Conservation (phyloP, 805 yeast genomes). For the Cyberlindnera maritima region DNA sequence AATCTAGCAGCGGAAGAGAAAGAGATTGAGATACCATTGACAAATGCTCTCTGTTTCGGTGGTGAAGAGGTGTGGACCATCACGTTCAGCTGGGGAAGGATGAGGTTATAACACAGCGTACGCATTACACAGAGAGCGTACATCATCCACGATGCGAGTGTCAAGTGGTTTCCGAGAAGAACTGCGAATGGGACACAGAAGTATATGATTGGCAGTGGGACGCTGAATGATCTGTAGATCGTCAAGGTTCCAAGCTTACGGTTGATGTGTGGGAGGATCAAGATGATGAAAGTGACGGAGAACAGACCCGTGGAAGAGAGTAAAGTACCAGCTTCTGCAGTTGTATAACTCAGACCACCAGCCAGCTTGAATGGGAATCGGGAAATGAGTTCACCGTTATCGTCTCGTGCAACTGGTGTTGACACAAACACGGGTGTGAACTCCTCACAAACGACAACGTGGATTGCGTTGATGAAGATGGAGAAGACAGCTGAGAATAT, state of each 20-base stretch:
- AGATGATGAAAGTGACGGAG: constrained; percentile 17
- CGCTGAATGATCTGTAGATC: constrained; percentile 18
- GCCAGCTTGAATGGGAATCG: constrained; percentile 20
- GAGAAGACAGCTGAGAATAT: constrained; percentile 10
- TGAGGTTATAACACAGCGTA: constrained; percentile 5
- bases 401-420: constrained; percentile 11
- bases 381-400: constrained; percentile 15
- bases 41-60: constrained; percentile 14
- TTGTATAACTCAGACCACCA: constrained; percentile 22
- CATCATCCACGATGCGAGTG: constrained; percentile 1
- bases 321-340: constrained; percentile 22
- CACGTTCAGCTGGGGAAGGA: constrained; percentile 17
- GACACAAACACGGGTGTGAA: constrained; percentile 13
- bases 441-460: constrained; percentile 12
- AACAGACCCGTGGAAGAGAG: constrained; percentile 23
- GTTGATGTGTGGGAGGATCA: constrained; percentile 21
- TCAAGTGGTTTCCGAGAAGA: constrained; percentile 13
- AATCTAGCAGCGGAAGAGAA: constrained; percentile 14
- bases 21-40: constrained; percentile 15
- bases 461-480: constrained; percentile 9
- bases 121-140: constrained; percentile 1
- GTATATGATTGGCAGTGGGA: constrained; percentile 20
- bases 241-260: constrained; percentile 20
- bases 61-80: constrained; percentile 16
- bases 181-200: constrained; percentile 18